Conservation (phyloP, 2,329 filamentous ascomycete genomes). For the Canariomyces notabilis region DNA sequence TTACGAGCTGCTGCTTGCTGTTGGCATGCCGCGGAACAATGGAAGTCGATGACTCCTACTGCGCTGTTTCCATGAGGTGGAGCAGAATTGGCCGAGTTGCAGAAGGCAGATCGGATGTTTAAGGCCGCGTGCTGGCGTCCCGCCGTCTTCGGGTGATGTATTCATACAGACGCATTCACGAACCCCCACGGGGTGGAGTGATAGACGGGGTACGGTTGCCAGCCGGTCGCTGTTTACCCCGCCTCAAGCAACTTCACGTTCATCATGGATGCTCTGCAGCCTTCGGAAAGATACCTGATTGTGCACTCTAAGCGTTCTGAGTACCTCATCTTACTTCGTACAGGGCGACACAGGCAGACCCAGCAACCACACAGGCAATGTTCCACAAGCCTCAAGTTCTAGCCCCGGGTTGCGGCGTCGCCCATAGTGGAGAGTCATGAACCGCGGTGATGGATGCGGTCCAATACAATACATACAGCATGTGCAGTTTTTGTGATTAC, state of each 20-base stretch:
- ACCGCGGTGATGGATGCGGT: background rate
- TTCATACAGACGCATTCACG: constrained; percentile 8
- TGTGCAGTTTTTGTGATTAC: no score
- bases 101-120: constrained; percentile 6
- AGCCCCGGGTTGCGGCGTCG: background rate
- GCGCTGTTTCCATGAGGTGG: constrained; percentile 2
- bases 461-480: no score
- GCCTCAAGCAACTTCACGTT: no score
- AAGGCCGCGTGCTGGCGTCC: no score
- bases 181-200: constrained; percentile 8
- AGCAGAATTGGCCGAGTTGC: constrained; percentile 5
- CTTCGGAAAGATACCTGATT: background rate
- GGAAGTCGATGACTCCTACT: constrained; percentile 3
- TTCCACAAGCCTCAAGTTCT: background rate
- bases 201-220: background rate
- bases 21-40: constrained; percentile 5
- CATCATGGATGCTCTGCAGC: no score
- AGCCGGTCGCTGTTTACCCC: background rate
- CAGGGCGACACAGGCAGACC: background rate
- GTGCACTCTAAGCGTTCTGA: no score
- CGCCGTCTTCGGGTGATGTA: background rate
- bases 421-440: background rate
- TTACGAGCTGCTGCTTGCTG: constrained; percentile 9
- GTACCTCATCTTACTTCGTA: background rate
- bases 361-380: background rate